Evolutionary conservation across 2,329 filamentous ascomycete genomes (phyloP), one percentile per base, ranked within the genome.

Genomic region (Curvularia verruculosa): DNA sequence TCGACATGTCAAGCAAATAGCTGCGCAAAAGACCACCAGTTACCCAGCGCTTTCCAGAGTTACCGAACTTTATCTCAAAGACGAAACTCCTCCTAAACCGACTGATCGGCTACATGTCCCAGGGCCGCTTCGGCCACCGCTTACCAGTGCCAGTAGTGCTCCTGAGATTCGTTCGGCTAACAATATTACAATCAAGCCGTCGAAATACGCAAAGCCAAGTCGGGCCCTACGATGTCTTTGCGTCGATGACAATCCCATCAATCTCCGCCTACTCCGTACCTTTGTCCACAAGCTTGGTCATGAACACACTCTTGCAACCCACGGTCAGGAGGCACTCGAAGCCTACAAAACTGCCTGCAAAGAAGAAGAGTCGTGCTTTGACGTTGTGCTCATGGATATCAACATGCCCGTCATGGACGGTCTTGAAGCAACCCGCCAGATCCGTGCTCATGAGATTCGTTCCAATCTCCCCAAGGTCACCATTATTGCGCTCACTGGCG

Each of bases 401-500:
- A 74, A 75, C 40, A 75, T 75, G 73, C 73, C 73, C 5, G 64
- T 68, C 34, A 75, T 75, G 72, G 73, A 75, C 54, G 78, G 78
- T 5, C 66, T 79, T 8, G 75, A 79, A 60, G 75, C 77, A 2
- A 74, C 73, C 3, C 66, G 73, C 5, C 71, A 74, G 28, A 75
- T 75, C 10, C 78, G 83, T 3, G 75, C 78, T 1, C 75, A 82
- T 18, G 83, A 85, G 64, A 72, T 74, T 3, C 76, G 81, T 4
- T 70, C 77, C 10, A 72, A 69, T 1, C 60, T 81, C 2, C 62
- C 72, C 2, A 78, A 77, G 0, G 78, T 80, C 0, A 80, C 77
- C 0, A 79, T 85, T 26, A 81, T 85, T 44, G 83, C 83, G 0
- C 66, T 85, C 23, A 85, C 83, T 1, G 83, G 83, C 0, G 70